phyloP scores from a whole-genome alignment of 2,329 filamentous ascomycete species.

The Ophiostoma triangulosporum region DNA sequence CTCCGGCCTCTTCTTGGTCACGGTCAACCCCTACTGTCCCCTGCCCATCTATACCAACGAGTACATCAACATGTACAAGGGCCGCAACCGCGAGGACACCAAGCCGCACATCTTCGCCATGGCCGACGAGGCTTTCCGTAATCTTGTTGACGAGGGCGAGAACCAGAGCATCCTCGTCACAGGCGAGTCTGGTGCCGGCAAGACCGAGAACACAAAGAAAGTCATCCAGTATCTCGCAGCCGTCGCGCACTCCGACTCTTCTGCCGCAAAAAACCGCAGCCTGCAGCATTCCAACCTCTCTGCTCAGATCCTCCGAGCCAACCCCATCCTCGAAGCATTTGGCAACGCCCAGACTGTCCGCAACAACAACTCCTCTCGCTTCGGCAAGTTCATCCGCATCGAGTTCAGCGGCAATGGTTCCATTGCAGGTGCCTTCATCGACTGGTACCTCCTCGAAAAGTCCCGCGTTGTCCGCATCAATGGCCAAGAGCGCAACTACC shows the following conservation, averaged over 20 bases:
- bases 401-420: slow-evolving; percentile 80
- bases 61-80: slow-evolving; percentile 97
- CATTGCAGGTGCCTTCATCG: slow-evolving; percentile 91
- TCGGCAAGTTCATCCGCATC: slow-evolving; percentile 97
- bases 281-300: slow-evolving; percentile 68
- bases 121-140: slow-evolving; percentile 92
- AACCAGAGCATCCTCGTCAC: slow-evolving; percentile 98
- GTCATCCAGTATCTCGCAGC: slow-evolving; percentile 97
- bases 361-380: slow-evolving; percentile 96
- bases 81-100: slow-evolving; percentile 79
- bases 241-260: slow-evolving; percentile 73
- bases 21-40: slow-evolving; percentile 91
- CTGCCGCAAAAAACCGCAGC: slow-evolving; percentile 41
- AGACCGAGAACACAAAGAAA: slow-evolving; percentile 98
- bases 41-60: slow-evolving; percentile 93
- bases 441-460: slow-evolving; percentile 97
- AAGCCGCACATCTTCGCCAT: slow-evolving; percentile 97
- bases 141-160: slow-evolving; percentile 83
- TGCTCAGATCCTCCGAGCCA: slow-evolving; percentile 89
- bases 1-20: slow-evolving; percentile 90
- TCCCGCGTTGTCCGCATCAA: slow-evolving; percentile 91
- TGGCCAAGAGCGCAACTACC: slow-evolving; percentile 82
- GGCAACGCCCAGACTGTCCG: slow-evolving; percentile 96
- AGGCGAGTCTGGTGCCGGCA: slow-evolving; percentile 93
- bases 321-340: slow-evolving; percentile 94